Base-by-base conservation (phyloP, 805 yeast genomes). In the Kodamaea sagamina region DNA sequence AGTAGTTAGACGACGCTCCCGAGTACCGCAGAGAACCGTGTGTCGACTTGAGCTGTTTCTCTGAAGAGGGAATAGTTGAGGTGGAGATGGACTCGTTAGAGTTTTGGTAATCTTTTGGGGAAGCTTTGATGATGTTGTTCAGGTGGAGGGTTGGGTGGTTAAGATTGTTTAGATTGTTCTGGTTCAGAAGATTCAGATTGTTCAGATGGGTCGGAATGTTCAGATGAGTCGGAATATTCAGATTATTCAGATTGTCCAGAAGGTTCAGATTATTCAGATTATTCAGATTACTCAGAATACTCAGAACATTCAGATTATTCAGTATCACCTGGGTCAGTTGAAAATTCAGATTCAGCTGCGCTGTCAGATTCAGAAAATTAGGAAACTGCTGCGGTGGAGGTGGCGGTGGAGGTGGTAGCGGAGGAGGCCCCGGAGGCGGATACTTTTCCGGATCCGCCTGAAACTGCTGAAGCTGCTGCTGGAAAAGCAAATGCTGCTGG, bases 371-470 rank as follows among this genome's bases (percentile, higher is more conserved):
- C n/a, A n/a, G n/a, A n/a, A n/a, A n/a, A n/a, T n/a, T n/a, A 12
- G 39, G 39, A 6, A 28, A 21, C 10, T 17, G 39, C 10, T 29
- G 32, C 21, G 34, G 43, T 8, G 32, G n/a, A 3, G 43, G 26
- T 13, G 34, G 43, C 17, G 36, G 42, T n/a, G 37, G 43, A 22
- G 36, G 43, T 18, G 43, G 35, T 4, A 24, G 37, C 3, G 36
- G 36, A n/a, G 43, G 43, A 12, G 19, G 19, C 3, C 22, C 16
- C 4, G 28, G 28, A 9, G 32, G 13, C 5, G 16, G 21, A 9
- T 26, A 18, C 22, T 35, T 21, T 12, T 11, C 26, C 21, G 27
- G 25, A 4, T 6, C 7, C 17, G 17, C 18, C 9, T 35, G 38
- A 13, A 25, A 15, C 32, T 22, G 32, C 22, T 37, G 40, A 8